Base-by-base conservation (phyloP, 2,329 filamentous ascomycete species). In the Paecilomyces formosus region DNA sequence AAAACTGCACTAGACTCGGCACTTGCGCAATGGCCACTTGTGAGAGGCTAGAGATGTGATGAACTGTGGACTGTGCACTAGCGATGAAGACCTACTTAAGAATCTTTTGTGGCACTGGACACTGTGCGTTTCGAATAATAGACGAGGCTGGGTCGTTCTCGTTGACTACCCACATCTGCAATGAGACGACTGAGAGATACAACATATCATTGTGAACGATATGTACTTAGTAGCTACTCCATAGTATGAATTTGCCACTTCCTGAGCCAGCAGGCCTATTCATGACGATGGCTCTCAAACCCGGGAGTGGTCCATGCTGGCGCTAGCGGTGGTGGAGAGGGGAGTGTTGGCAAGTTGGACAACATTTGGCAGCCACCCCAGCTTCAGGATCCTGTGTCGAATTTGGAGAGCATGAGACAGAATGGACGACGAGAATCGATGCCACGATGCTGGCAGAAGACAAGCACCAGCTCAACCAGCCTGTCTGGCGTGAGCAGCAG, bases 281-380 rank as follows among this genome's bases (percentile, higher is more conserved):
- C 15, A 6, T 45, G n/a, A 45, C 15, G 39, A 18, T 21, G 13
- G 39, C 39, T 45, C 39, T 18, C 35, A 45, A 45, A 45, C 35
- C 35, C 35, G 7, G n/a, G n/a, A 18, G 39, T 45, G 39, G 39
- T 45, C 39, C n/a, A 45, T 45, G 39, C 15, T 64, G 61, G 62
- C 53, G 52, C 22, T 22, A 35, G 13, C 35, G 30, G 11, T 50
- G 30, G 11, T 35, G 30, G 24, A 30, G 55, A 53, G 55, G 33
- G 30, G 35, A 33, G 3, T 26, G 31, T 13, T 50, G n/a, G 24
- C 45, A 57, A 11, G 12, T 35, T n/a, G 60, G 59, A 61, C 54
- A 53, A 21, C 61, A 65, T 15, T 63, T 56, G 57, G 72, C 55
- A 62, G 64, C 57, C 61, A 76, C 56, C 66, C 66, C 61, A 69